Evolutionary conservation across 257 asterid genomes (phyloP).

Genomic region (Echium plantagineum): DNA sequence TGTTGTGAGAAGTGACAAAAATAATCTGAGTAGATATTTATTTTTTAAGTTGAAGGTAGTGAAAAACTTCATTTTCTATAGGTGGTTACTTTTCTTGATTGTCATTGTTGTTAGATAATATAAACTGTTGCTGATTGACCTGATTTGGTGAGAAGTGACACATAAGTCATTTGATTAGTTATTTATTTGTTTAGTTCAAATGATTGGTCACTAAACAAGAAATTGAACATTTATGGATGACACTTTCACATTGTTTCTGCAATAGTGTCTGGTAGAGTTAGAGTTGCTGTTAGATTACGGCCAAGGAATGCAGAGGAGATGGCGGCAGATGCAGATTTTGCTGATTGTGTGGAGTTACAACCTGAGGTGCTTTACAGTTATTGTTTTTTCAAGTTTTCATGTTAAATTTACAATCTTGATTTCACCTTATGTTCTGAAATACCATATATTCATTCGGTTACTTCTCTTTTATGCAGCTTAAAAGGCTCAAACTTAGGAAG

Average conservation of each 20-base stretch:
- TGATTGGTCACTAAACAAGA: too few species aligned
- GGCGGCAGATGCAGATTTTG: constrained; percentile 98
- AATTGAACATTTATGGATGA: neutral
- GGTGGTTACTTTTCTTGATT: too few species aligned
- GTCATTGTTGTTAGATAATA: too few species aligned
- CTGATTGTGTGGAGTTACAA: constrained; percentile 97
- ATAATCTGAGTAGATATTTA: too few species aligned
- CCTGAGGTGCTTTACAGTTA: constrained; percentile 51
- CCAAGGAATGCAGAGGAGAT: constrained; percentile 89
- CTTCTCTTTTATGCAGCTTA: constrained; percentile 41
- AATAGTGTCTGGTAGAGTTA: constrained; percentile 84
- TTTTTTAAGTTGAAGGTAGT: too few species aligned
- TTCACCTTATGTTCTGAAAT: neutral
- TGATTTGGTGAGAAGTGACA: too few species aligned
- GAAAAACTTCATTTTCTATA: too few species aligned
- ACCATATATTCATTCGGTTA: too few species aligned
- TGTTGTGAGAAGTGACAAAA: too few species aligned
- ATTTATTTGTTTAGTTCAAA: too few species aligned
- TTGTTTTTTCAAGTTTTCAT: neutral
- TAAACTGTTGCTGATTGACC: too few species aligned
- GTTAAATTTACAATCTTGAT: constrained; percentile 1
- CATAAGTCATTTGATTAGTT: too few species aligned
- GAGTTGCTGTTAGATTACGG: constrained; percentile 89
- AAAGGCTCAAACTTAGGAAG: constrained; percentile 88
- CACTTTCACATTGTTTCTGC: constrained; percentile 14